Percentiles rank a stretch among this genome's conserved stretches.
These are phyloP conservation scores for Ogataea pignaliae DNA, from an alignment of 805 yeast genomes.

Conservation along the genomic window DNA sequence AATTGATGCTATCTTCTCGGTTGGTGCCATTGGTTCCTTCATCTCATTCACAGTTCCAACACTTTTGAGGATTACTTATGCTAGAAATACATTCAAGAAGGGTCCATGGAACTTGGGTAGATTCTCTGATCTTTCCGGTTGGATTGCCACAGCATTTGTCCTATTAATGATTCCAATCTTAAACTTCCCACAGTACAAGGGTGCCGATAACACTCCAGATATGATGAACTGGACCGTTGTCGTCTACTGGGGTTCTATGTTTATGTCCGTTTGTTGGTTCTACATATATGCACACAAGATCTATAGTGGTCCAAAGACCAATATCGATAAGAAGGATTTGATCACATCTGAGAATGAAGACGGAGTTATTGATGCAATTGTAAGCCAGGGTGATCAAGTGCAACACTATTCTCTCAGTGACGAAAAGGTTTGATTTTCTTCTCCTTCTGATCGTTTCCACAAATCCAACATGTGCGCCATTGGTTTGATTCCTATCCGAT, in stretches of 20 bases:
- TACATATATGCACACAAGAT: conserved; percentile 49
- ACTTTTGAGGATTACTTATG: conserved; percentile 49
- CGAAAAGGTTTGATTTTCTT: neutral
- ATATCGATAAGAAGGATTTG: conserved; percentile 32
- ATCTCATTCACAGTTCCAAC: conserved; percentile 62
- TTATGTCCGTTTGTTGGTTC: conserved; percentile 45
- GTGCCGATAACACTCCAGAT: conserved; percentile 31
- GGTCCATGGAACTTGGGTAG: conserved; percentile 66
- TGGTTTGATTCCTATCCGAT: too few species aligned
- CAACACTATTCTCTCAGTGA: neutral
- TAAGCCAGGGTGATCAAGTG: neutral
- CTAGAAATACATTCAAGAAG: conserved; percentile 45
- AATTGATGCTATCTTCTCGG: conserved; percentile 65
- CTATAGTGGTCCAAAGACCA: conserved; percentile 59
- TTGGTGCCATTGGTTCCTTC: conserved; percentile 65
- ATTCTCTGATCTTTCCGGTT: conserved; percentile 43
- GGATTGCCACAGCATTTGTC: conserved; percentile 44
- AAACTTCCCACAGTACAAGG: conserved; percentile 48
- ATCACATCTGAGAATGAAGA: neutral
- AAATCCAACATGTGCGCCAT: too few species aligned
- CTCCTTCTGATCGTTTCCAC: neutral
- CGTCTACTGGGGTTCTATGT: conserved; percentile 56
- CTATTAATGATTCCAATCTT: conserved; percentile 53
- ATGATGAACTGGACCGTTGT: conserved; percentile 61
- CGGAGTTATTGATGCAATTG: neutral